Evolutionary conservation across 2,329 filamentous ascomycete species (phyloP).

Genomic region (Calonectria leucothoes): DNA sequence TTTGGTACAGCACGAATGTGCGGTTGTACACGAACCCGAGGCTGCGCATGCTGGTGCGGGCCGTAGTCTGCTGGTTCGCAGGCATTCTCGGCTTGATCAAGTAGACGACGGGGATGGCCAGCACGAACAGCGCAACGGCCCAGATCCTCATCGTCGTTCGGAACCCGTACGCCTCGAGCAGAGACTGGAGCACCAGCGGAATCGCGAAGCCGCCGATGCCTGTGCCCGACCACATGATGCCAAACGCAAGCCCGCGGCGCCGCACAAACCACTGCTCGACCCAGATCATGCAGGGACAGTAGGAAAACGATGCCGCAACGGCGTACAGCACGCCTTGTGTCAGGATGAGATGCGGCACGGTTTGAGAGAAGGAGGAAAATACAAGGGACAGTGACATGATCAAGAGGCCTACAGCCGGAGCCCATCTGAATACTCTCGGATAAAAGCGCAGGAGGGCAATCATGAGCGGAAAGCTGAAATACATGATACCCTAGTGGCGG

Average conservation of each 20-base stretch:
- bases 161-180: not conserved
- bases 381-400: slow-evolving; percentile 60
- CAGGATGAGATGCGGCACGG: slow-evolving; percentile 61
- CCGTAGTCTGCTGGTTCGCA: slow-evolving; percentile 21
- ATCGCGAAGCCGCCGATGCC: not conserved
- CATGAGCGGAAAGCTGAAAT: slow-evolving; percentile 58
- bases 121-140: slow-evolving; percentile 58
- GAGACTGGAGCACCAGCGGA: slow-evolving; percentile 1
- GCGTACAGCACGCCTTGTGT: slow-evolving; percentile 69
- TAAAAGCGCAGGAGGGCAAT: slow-evolving; percentile 56
- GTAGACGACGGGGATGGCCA: slow-evolving; percentile 62
- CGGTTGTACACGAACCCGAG: slow-evolving; percentile 60
- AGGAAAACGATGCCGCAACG: slow-evolving; percentile 62
- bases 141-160: slow-evolving; percentile 44
- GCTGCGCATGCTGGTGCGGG: slow-evolving; percentile 47
- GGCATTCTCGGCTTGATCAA: slow-evolving; percentile 65
- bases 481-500: slow-evolving; percentile 40
- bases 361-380: slow-evolving; percentile 60
- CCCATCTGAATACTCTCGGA: slow-evolving; percentile 51
- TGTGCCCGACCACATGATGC: slow-evolving; percentile 58
- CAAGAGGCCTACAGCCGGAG: slow-evolving; percentile 53
- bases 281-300: slow-evolving; percentile 64
- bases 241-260: slow-evolving; percentile 59
- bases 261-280: slow-evolving; percentile 67
- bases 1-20: slow-evolving; percentile 65